phyloP scores from a whole-genome alignment of 208 protist species.

The Willaertia magna region DNA sequence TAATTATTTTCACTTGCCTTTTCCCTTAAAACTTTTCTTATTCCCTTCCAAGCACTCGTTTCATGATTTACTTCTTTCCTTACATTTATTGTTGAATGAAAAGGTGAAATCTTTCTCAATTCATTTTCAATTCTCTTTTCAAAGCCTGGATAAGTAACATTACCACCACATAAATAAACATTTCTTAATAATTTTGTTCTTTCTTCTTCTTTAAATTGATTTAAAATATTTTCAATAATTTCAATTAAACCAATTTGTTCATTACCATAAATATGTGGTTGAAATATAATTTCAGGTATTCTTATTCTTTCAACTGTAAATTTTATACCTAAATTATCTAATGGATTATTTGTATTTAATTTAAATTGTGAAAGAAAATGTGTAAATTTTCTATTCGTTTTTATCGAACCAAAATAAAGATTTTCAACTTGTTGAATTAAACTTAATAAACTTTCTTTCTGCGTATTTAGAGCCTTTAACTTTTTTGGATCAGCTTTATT shows the following conservation, averaged over 20 bases:
- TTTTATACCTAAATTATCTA: background rate
- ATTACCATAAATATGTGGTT: background rate
- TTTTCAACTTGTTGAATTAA: background rate
- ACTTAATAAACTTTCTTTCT: background rate
- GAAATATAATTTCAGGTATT: background rate
- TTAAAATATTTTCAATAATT: background rate
- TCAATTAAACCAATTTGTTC: background rate
- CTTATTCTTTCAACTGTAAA: background rate
- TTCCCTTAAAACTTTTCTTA: background rate
- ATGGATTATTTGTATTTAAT: background rate
- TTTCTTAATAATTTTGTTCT: background rate
- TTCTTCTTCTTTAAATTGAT: background rate
- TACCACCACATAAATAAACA: slow-evolving; percentile 1
- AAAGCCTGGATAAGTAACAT: background rate
- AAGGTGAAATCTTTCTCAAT: background rate
- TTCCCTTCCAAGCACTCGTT: background rate
- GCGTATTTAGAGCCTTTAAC: background rate
- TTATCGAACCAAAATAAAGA: background rate
- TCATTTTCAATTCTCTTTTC: background rate
- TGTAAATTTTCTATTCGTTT: background rate
- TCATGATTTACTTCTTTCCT: background rate
- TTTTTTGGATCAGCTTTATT: background rate
- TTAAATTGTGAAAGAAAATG: background rate
- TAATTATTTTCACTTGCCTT: background rate
- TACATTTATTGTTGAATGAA: background rate